phyloP scores from a whole-genome alignment of 2,329 filamentous ascomycete genomes.

The Zasmidium angulare region DNA sequence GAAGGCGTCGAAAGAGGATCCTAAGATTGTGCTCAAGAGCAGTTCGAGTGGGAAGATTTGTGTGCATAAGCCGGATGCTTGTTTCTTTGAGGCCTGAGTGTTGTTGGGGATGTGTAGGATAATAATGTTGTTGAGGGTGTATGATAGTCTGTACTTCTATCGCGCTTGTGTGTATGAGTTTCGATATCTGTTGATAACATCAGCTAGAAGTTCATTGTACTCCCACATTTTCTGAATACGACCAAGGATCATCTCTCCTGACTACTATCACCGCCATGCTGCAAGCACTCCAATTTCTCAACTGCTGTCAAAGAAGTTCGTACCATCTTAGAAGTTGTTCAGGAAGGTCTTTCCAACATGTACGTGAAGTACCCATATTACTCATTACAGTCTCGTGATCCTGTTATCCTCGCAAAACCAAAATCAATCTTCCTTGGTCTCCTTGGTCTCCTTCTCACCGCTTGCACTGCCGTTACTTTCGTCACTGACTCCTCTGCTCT shows the following conservation, averaged over 20 bases:
- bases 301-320: no score
- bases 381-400: background rate
- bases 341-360: no score
- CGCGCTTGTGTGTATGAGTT: no score
- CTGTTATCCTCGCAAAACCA: background rate
- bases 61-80: constrained; percentile 46
- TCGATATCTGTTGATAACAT: no score
- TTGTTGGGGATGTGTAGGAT: no score
- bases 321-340: no score
- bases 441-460: constrained; percentile 6
- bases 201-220: no score
- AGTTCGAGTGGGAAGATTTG: constrained; percentile 41
- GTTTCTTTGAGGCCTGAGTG: constrained; percentile 40
- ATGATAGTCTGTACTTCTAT: background rate
- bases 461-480: background rate
- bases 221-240: no score
- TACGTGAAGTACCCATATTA: background rate
- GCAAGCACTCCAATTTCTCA: no score
- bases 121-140: background rate
- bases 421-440: constrained; percentile 5
- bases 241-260: no score
- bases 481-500: constrained; percentile 12
- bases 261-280: no score
- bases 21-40: constrained; percentile 43
- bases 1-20: constrained; percentile 45